Evolutionary conservation across 2,329 filamentous ascomycete species (phyloP).

Genomic region (Alternaria sp.): DNA sequence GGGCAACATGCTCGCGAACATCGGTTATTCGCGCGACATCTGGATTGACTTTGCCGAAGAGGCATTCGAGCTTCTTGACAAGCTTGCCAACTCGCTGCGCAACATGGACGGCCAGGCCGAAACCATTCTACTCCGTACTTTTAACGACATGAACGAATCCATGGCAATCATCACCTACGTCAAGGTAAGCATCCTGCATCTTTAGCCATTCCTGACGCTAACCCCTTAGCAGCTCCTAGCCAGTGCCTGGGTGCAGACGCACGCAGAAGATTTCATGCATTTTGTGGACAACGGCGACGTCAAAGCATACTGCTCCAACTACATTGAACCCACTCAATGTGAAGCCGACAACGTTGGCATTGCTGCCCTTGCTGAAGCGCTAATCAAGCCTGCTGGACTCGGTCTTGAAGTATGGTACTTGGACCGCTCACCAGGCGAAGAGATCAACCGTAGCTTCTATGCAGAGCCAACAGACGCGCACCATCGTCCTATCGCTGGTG

Average conservation of each 20-base stretch:
- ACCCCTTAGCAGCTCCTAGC: conserved; percentile 71
- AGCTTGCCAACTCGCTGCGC: conserved; percentile 67
- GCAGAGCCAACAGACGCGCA: conserved; percentile 63
- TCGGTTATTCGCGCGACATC: conserved; percentile 73
- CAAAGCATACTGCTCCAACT: conserved; percentile 72
- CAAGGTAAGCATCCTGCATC: conserved; percentile 57
- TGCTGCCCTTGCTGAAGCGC: conserved; percentile 75
- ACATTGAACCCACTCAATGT: conserved; percentile 76
- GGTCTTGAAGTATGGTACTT: conserved; percentile 90
- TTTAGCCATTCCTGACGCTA: conserved; percentile 6
- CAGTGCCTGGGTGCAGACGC: conserved; percentile 81
- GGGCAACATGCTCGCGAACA: conserved; percentile 72
- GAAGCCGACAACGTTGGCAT: conserved; percentile 95
- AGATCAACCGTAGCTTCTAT: conserved; percentile 73
- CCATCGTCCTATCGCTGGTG: conserved; percentile 51
- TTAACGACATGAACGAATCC: conserved; percentile 75
- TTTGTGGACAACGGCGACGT: conserved; percentile 70
- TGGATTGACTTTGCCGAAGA: conserved; percentile 86
- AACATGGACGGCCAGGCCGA: conserved; percentile 61
- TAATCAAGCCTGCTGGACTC: conserved; percentile 81
- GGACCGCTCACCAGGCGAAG: conserved; percentile 79
- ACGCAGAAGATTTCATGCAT: conserved; percentile 72
- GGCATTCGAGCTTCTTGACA: conserved; percentile 72
- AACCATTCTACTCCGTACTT: conserved; percentile 67
- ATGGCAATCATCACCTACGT: conserved; percentile 86